These are phyloP conservation scores for Leptographium flavum DNA, from an alignment of 2,329 filamentous ascomycete species.

Conservation along the genomic window DNA sequence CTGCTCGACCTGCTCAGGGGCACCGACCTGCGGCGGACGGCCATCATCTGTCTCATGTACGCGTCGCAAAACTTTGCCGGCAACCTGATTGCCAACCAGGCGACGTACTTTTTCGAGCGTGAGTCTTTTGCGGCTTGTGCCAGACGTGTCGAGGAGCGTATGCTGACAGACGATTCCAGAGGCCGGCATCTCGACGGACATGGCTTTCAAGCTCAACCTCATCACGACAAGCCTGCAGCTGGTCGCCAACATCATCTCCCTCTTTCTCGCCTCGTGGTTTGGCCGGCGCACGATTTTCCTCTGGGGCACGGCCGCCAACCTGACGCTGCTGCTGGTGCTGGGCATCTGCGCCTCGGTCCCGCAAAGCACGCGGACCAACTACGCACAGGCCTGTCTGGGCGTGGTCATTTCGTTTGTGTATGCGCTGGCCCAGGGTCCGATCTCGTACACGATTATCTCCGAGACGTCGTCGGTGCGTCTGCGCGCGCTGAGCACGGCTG, in stretches of 20 bases:
- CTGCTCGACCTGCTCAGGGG: conserved; percentile 39
- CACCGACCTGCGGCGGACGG: conserved; percentile 36
- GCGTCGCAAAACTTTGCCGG: conserved; percentile 47
- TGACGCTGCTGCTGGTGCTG: conserved; percentile 9
- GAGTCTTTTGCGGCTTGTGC: conserved; percentile 12
- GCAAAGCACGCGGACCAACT: conserved; percentile 13
- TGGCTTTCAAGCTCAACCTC: conserved; percentile 46
- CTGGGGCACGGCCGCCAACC: conserved; percentile 8
- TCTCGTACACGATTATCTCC: conserved; percentile 19
- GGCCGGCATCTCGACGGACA: conserved; percentile 40
- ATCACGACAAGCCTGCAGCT: conserved; percentile 49
- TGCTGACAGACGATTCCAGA: conserved; percentile 25
- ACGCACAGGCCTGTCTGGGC: conserved; percentile 7
- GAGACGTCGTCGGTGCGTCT: conserved; percentile 23
- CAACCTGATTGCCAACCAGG: conserved; percentile 49
- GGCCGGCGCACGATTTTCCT: conserved; percentile 11
- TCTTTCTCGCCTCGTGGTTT: conserved; percentile 41
- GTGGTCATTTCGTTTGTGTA: conserved; percentile 34
- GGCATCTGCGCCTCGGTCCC: conserved; percentile 27
- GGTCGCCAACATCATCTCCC: conserved; percentile 51
- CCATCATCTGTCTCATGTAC: conserved; percentile 42
- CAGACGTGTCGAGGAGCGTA: conserved; percentile 20
- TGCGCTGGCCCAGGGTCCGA: conserved; percentile 37
- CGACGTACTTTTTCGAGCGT: conserved; percentile 45
- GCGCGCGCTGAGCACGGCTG: conserved; percentile 17